phyloP scores from a whole-genome alignment of 306 rosid species.

The Alnus glutinosa region DNA sequence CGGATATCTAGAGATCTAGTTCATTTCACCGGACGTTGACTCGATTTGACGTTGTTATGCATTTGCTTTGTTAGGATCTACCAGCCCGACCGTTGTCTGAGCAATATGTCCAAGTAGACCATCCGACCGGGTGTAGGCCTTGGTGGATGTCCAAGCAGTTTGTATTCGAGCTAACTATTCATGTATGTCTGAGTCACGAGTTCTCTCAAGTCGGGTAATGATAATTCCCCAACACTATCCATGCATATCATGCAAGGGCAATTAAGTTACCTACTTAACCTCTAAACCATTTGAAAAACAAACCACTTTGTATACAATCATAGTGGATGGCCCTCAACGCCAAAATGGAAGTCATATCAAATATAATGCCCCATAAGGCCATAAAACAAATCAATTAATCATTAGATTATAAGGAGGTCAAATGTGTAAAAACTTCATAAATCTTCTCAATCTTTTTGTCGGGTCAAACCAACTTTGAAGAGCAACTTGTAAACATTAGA shows the following conservation, averaged over 20 bases:
- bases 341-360: slow-evolving; percentile 3
- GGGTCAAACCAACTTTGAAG: background rate
- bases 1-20: no score
- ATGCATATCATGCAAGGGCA: background rate
- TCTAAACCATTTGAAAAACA: background rate
- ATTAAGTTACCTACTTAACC: background rate
- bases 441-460: background rate
- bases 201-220: no score
- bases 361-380: background rate
- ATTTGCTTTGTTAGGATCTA: no score
- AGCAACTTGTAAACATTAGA: background rate
- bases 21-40: no score
- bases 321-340: slow-evolving; percentile 1
- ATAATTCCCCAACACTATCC: no score
- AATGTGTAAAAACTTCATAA: background rate
- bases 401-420: background rate
- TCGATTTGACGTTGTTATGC: no score
- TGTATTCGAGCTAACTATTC: no score
- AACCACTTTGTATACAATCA: background rate
- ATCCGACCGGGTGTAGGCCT: no score
- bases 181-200: no score
- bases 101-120: no score
- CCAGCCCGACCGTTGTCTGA: no score
- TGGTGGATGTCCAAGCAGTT: no score
- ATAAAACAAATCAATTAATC: background rate